A percentile compares a stretch with the other conserved stretches of the same genome.
Evolutionary conservation across 2,329 filamentous ascomycete genomes (phyloP).

Genomic region (Amesomyces nigricolor): DNA sequence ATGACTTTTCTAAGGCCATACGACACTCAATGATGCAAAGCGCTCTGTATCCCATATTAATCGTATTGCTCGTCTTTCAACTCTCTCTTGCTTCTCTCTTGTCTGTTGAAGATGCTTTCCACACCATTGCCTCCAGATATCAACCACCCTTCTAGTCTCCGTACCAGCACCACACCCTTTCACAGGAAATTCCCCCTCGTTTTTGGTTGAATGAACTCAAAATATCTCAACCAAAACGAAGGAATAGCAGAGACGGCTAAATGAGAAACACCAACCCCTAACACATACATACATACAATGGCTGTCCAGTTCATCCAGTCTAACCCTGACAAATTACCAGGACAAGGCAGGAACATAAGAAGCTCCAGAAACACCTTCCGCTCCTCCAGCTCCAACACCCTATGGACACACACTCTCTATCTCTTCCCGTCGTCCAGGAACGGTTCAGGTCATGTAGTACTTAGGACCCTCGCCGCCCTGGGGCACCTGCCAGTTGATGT

Average conservation of each 20-base stretch:
- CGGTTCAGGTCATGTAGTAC: conserved; percentile 59
- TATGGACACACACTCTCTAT: neutral
- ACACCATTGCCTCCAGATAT: too few relatives aligned
- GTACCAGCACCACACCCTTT: too few relatives aligned
- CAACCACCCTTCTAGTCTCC: too few relatives aligned
- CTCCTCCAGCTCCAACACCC: too few relatives aligned
- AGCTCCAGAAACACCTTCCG: neutral
- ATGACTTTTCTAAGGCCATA: too few relatives aligned
- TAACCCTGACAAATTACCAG: neutral
- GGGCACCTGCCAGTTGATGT: conserved; percentile 95
- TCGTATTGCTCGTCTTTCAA: too few relatives aligned
- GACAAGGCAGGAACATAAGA: neutral
- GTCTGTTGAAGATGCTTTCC: too few relatives aligned
- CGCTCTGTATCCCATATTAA: too few relatives aligned
- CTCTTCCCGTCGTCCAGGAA: neutral
- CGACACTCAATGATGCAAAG: too few relatives aligned
- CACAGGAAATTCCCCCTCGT: neutral
- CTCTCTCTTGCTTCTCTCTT: too few relatives aligned
- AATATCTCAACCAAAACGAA: neutral
- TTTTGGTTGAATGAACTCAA: neutral
- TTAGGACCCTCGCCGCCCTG: conserved; percentile 79
- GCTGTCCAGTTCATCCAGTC: neutral
- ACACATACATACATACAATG: neutral
- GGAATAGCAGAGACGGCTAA: neutral
- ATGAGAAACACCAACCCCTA: neutral